Base-by-base conservation (phyloP, 1,284 basidiomycete species). In the Fomitiporia mediterranea region DNA sequence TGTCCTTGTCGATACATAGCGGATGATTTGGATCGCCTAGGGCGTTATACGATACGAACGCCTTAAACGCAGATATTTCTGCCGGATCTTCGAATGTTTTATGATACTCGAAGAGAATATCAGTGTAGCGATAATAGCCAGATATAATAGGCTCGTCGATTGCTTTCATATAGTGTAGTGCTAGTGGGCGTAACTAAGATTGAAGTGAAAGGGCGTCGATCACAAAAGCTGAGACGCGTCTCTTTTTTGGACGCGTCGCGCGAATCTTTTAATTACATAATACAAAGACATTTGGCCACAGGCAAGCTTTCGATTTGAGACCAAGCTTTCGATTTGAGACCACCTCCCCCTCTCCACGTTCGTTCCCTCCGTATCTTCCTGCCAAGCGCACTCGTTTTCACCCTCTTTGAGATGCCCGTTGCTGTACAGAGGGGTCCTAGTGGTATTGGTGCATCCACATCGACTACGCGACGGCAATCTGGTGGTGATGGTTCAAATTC, bases 121-220 rank as follows among this genome's bases (percentile, higher is more conserved):
- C 88, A 0, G 86, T 88, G 67, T 84, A 90, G 48, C 88, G 74
- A 67, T 90, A 91, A 65, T 85, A 91, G 2, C 89, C 89, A 60
- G 78, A 81, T 43, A 84, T 68, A 30, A 62, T 48, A 28, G 51
- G 47, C 2, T 42, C 23, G 23, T 44, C 48, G 25, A 17, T 17
- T 32, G 37, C 19, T 28, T 30, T 49, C 44, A 46, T 28, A n/a
- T n/a, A n/a, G n/a, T n/a, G n/a, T n/a, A n/a, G n/a, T 34, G 32
- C 32, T 34, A 15, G 8, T n/a, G 44, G 15, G 4, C 11, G 43
- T 2, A 6, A 30, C 4, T n/a, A n/a, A 27, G 44, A 15, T 46
- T 46, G 25, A 4, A 19, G 39, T n/a, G 25, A 30, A 15, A 25
- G 25, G 28, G 15, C 13, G 15, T 46, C 13, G 25, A 40, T 46